phyloP scores from a whole-genome alignment of 176 grass and related monocot species.

The Melocanna baccifera region DNA sequence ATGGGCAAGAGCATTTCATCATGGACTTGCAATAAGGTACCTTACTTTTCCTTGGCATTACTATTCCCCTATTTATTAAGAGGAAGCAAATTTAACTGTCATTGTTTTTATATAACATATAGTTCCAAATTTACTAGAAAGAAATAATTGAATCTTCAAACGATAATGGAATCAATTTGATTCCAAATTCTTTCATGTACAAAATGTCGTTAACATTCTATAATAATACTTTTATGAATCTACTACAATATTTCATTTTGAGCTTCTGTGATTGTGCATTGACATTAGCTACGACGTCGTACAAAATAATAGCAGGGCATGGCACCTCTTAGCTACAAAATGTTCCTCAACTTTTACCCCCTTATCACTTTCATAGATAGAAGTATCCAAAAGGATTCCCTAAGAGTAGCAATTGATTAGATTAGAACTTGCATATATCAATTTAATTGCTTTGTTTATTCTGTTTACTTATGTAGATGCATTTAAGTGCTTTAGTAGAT shows the following conservation, averaged over 20 bases:
- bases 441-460: neutral
- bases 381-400: neutral
- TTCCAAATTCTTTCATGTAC: neutral
- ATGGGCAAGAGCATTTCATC: conserved; percentile 5
- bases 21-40: conserved; percentile 38
- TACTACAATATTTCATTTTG: conserved; percentile 3
- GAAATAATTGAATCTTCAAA: conserved; percentile 12
- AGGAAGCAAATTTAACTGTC: neutral
- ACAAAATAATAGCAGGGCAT: neutral
- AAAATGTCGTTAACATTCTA: neutral
- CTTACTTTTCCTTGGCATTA: neutral
- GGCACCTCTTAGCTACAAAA: neutral
- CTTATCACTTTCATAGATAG: neutral
- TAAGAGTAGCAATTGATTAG: neutral
- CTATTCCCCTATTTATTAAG: neutral
- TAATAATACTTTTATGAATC: neutral
- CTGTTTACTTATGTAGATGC: neutral
- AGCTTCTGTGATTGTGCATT: neutral
- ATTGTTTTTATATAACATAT: neutral
- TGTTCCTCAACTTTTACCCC: neutral
- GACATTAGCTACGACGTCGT: neutral
- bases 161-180: neutral
- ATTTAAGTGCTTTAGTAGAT: neutral
- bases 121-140: neutral
- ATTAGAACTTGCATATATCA: neutral